phyloP scores from a whole-genome alignment of 495 filamentous ascomycete genomes.

The Chaetomium cochliodes region DNA sequence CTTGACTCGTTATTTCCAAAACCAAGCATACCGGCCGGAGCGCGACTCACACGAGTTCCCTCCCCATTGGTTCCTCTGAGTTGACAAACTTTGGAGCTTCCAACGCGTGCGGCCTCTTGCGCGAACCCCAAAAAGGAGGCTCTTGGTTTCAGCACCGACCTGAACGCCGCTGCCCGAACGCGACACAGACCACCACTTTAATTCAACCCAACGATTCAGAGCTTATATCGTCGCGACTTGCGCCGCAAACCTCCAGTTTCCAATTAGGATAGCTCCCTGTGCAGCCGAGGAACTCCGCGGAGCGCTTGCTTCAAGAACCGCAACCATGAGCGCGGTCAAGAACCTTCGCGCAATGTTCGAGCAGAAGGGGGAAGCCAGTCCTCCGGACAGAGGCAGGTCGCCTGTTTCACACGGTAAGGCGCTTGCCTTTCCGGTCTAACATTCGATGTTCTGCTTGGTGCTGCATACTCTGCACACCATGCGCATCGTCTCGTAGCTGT shows the following conservation, averaged over 20 bases:
- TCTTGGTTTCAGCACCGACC: neutral
- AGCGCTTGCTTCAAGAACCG: constrained; percentile 19
- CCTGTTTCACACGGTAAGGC: constrained; percentile 48
- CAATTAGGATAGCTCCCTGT: neutral
- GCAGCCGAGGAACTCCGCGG: neutral
- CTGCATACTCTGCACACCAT: constrained; percentile 7
- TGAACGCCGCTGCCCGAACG: neutral
- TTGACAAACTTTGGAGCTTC: neutral
- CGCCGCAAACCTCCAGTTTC: neutral
- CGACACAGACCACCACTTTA: neutral
- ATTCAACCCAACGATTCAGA: constrained; percentile 1
- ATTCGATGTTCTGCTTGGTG: neutral
- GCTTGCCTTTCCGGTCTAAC: constrained; percentile 14
- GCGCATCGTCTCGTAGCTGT: neutral
- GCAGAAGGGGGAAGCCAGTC: constrained; percentile 60
- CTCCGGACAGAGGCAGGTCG: constrained; percentile 72
- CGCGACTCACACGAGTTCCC: neutral
- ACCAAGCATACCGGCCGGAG: neutral
- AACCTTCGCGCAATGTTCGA: constrained; percentile 90
- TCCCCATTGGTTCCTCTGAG: constrained; percentile 16
- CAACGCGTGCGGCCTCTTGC: constrained; percentile 10
- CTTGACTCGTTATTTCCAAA: neutral
- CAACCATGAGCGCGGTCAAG: constrained; percentile 51
- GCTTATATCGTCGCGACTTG: constrained; percentile 6
- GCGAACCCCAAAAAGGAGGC: constrained; percentile 16